phyloP scores from a whole-genome alignment of 2,329 filamentous ascomycete species.

The Venturia pyrina region DNA sequence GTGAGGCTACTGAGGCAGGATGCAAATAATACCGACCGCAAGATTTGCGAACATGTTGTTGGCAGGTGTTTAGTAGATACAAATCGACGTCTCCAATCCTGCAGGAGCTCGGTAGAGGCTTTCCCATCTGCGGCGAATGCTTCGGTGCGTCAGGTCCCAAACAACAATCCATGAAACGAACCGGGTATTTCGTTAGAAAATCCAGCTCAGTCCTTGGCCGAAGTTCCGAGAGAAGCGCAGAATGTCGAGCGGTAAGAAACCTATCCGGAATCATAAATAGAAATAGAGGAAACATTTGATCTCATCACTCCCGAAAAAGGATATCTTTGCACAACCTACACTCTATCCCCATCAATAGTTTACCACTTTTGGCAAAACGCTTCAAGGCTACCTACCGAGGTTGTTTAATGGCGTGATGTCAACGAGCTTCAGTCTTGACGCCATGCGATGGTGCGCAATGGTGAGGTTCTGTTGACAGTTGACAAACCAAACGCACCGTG shows the following conservation, averaged over 20 bases:
- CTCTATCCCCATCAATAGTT: background rate
- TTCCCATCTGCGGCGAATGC: background rate
- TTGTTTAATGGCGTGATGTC: background rate
- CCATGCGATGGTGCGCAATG: background rate
- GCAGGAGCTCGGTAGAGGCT: slow-evolving; percentile 1
- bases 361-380: background rate
- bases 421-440: background rate
- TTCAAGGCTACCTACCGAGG: background rate
- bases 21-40: background rate
- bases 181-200: background rate
- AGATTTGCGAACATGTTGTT: background rate
- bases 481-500: background rate
- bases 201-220: background rate
- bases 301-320: background rate
- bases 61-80: background rate
- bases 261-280: background rate
- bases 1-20: background rate
- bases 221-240: background rate
- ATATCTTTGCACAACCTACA: background rate
- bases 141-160: background rate
- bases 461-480: background rate
- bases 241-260: background rate
- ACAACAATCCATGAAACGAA: background rate
- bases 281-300: slow-evolving; percentile 2
- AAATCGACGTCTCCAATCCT: background rate